phyloP scores from a whole-genome alignment of 2,329 filamentous ascomycete species.

The Cadophora malorum region DNA sequence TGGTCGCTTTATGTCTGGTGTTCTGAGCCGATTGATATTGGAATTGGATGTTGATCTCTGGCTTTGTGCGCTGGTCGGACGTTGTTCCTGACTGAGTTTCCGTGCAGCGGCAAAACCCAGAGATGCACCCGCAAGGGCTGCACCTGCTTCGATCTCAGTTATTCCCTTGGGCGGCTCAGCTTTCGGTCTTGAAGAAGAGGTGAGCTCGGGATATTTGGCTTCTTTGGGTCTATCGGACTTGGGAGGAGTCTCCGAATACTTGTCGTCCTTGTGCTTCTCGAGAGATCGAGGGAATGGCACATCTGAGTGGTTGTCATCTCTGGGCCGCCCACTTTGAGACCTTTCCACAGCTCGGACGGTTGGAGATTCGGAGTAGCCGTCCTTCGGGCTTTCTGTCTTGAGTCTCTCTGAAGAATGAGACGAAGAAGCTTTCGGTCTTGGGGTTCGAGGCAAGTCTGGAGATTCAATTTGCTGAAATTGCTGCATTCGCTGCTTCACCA shows the following conservation, averaged over 20 bases:
- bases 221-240: constrained; percentile 33
- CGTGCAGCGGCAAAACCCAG: constrained; percentile 43
- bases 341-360: constrained; percentile 29
- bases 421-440: constrained; percentile 11
- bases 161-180: constrained; percentile 37
- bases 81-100: constrained; percentile 42
- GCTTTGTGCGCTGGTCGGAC: constrained; percentile 41
- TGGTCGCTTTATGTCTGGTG: constrained; percentile 55
- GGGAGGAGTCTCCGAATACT: constrained; percentile 6
- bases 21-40: constrained; percentile 44
- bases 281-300: neutral
- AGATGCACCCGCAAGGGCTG: constrained; percentile 38
- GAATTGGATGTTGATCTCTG: constrained; percentile 42
- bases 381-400: neutral
- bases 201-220: constrained; percentile 41
- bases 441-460: constrained; percentile 13
- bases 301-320: neutral
- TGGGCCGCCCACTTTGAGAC: constrained; percentile 29
- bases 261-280: constrained; percentile 4
- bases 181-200: constrained; percentile 33
- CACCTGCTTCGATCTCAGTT: constrained; percentile 39
- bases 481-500: constrained; percentile 39
- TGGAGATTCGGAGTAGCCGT: constrained; percentile 3
- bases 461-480: constrained; percentile 32
- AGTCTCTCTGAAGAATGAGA: constrained; percentile 13